Base-by-base conservation (phyloP, 257 asterid species). In the Solanum tarapatanum region DNA sequence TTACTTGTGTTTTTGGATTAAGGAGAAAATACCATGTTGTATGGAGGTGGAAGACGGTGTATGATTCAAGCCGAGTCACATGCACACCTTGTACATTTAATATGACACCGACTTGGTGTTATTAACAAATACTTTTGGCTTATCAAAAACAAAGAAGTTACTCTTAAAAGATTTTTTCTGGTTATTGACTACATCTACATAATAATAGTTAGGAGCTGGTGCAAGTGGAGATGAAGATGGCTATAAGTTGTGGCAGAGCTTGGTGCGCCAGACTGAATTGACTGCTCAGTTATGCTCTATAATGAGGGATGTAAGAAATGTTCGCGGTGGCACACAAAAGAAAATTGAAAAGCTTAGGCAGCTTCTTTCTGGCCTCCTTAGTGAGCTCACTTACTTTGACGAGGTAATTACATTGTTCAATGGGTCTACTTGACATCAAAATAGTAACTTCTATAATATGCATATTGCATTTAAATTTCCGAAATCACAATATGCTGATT, bases 331-430 rank as follows among this genome's bases (percentile, higher is more conserved):
- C 89, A 97, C 98, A 66, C 98, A 97, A 87, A 97, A 94, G 95
- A 97, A 95, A 90, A 97, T 95, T 82, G 99, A 97, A 87, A 97
- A 97, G 92, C 99, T 97, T 88, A 93, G 99, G 90, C 99, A 97
- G 73, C 99, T 97, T 86, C 93, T 97, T 26, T 91, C 98, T 11
- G 99, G 98, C 89, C 97, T 97, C 91, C 99, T 94, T 60, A 97
- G 98, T 79, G 99, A 97, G 96, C 99, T 97, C 83, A 97, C 98
- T 89, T 97, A 97, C 91, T 97, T 97, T 84, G 99, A 95, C 13
- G 97, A 96, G 98, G 98, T 95, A 90, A 86, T 87, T 90, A 85
- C 76, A 37, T 87, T 23, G 35, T 69, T 85, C 23, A 6, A 8
- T n/a, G 72, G 33, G 60, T 45, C 39, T 60, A 28, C 28, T 30